Evolutionary conservation across 352 stramenopile species (phyloP).

Genomic region (Saprolegnia diclina): DNA sequence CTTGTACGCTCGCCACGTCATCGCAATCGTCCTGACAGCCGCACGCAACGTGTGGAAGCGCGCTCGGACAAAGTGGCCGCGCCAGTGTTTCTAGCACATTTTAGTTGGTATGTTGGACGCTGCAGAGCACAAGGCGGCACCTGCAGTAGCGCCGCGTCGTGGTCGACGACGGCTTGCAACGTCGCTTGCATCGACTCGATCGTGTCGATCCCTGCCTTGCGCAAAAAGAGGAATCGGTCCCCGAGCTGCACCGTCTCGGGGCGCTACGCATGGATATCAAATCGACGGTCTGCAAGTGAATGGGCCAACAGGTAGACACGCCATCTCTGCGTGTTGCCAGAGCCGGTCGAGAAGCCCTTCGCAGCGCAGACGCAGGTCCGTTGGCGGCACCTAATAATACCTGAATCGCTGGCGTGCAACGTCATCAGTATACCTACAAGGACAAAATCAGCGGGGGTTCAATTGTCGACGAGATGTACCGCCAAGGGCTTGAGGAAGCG

Average conservation of each 20-base stretch:
- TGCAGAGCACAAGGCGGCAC: background rate
- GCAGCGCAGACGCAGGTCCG: background rate
- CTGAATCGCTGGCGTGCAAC: background rate
- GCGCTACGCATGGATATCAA: background rate
- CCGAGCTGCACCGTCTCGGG: background rate
- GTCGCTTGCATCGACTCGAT: background rate
- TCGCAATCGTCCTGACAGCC: background rate
- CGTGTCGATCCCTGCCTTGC: background rate
- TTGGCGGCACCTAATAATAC: background rate
- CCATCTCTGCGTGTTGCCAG: background rate
- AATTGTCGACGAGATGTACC: background rate
- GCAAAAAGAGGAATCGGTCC: constrained; percentile 8
- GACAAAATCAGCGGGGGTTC: too few species aligned
- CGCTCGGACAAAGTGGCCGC: background rate
- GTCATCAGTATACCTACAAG: background rate
- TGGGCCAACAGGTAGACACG: background rate
- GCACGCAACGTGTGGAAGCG: background rate
- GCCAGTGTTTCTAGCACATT: constrained; percentile 8
- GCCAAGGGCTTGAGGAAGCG: background rate
- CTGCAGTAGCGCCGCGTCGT: background rate
- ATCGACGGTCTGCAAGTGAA: background rate
- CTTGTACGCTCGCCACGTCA: background rate
- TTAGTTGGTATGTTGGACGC: too few species aligned
- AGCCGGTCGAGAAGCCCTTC: constrained; percentile 7
- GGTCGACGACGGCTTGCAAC: background rate